phyloP scores from a whole-genome alignment of 352 stramenopile genomes.

The Phytophthora boehmeriae region DNA sequence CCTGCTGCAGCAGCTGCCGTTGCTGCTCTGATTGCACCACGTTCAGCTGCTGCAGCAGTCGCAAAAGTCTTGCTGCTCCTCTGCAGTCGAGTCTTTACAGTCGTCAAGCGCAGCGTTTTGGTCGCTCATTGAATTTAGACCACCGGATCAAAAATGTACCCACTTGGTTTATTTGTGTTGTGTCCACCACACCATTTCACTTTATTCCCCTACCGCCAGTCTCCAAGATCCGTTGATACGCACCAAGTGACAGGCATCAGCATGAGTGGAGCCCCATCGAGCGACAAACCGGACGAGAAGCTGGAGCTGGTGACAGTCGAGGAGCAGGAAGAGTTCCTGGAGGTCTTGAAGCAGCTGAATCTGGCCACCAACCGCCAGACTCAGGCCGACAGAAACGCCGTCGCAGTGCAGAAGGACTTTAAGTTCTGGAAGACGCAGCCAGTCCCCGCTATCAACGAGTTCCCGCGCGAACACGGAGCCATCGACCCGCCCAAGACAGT shows the following conservation, averaged over 20 bases:
- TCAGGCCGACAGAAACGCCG: slow-evolving; percentile 17
- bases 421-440: slow-evolving; percentile 96
- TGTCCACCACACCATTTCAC: background rate
- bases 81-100: slow-evolving; percentile 43
- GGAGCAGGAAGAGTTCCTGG: slow-evolving; percentile 77
- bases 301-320: slow-evolving; percentile 62
- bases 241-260: slow-evolving; percentile 24
- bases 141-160: background rate
- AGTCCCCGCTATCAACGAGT: slow-evolving; percentile 75
- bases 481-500: slow-evolving; percentile 94
- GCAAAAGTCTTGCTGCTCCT: slow-evolving; percentile 80
- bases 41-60: slow-evolving; percentile 67
- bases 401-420: slow-evolving; percentile 64
- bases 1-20: slow-evolving; percentile 35
- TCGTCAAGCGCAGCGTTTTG: slow-evolving; percentile 6
- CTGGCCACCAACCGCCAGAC: slow-evolving; percentile 30
- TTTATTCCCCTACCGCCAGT: slow-evolving; percentile 5
- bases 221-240: slow-evolving; percentile 11
- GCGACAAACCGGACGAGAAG: slow-evolving; percentile 25
- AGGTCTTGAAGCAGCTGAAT: slow-evolving; percentile 72
- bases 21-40: slow-evolving; percentile 40
- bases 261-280: slow-evolving; percentile 9
- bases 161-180: background rate
- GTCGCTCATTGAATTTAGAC: background rate
- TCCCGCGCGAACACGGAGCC: slow-evolving; percentile 83